Conservation (phyloP, 805 yeast species). For the Kodamaea neixiangensis region DNA sequence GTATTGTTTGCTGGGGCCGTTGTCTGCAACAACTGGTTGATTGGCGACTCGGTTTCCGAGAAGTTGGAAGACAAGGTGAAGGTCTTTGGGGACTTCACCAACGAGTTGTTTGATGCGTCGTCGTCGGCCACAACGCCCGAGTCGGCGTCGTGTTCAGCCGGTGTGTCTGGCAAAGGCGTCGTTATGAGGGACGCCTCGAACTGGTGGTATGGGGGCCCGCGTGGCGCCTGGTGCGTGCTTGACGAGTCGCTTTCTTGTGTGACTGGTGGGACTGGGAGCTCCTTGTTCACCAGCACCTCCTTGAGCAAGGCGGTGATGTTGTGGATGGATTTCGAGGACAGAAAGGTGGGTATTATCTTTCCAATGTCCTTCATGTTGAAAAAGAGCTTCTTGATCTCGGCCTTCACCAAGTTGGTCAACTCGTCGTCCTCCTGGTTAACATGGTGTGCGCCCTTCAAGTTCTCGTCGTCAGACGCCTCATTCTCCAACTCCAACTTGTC, state of each 20-base stretch:
- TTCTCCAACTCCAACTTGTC: constrained; percentile 18
- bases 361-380: constrained; percentile 32
- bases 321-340: constrained; percentile 28
- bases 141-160: constrained; percentile 11
- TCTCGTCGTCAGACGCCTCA: constrained; percentile 17
- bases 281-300: constrained; percentile 10
- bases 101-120: constrained; percentile 17
- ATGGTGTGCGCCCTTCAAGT: background rate
- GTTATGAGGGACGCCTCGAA: constrained; percentile 5
- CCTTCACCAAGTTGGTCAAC: constrained; percentile 33
- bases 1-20: constrained; percentile 12
- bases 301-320: constrained; percentile 17
- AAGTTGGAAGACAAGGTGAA: constrained; percentile 35
- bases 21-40: constrained; percentile 33
- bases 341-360: constrained; percentile 36
- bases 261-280: constrained; percentile 5
- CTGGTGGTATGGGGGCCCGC: constrained; percentile 1
- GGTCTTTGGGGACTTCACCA: constrained; percentile 45
- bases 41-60: constrained; percentile 39
- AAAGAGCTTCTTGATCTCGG: constrained; percentile 34
- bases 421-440: constrained; percentile 22
- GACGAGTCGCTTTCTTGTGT: constrained; percentile 1
- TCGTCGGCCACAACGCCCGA: constrained; percentile 21
- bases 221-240: background rate
- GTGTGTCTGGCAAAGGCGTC: constrained; percentile 15